These are phyloP conservation scores for Claviceps sp. DNA, from an alignment of 2,329 filamentous ascomycete genomes.

Conservation along the genomic window DNA sequence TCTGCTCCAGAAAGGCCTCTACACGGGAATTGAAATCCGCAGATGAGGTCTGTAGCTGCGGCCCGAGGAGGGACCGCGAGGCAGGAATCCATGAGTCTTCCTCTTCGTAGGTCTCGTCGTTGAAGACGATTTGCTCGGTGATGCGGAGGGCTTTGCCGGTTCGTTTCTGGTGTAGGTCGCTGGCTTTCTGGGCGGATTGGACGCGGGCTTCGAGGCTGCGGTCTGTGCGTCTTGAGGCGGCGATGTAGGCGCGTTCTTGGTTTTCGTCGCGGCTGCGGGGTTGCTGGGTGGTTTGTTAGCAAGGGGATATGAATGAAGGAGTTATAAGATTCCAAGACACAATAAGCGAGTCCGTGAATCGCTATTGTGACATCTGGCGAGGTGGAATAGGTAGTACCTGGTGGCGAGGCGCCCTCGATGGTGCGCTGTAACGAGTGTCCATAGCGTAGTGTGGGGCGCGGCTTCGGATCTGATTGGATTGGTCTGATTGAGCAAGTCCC, in stretches of 20 bases:
- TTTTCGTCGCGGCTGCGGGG: constrained; percentile 45
- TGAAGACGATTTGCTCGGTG: constrained; percentile 72
- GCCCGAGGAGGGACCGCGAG: background rate
- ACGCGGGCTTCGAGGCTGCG: constrained; percentile 77
- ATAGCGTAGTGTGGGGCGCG: background rate
- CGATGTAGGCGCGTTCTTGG: constrained; percentile 80
- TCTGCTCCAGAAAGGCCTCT: constrained; percentile 1
- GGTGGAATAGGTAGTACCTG: background rate
- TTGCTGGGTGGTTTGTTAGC: background rate
- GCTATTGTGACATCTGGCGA: no score
- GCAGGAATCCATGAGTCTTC: constrained; percentile 43
- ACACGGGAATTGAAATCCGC: background rate
- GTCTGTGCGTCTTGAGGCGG: constrained; percentile 76
- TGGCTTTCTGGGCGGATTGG: constrained; percentile 75
- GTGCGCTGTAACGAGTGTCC: background rate
- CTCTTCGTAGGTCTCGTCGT: constrained; percentile 94
- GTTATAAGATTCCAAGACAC: no score
- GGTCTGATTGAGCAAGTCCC: no score
- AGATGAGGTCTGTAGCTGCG: background rate
- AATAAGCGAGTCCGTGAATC: no score
- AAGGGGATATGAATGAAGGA: no score
- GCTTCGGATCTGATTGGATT: background rate
- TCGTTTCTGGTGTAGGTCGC: constrained; percentile 78
- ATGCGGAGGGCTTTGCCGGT: constrained; percentile 74
- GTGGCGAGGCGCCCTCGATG: background rate